Conservation (phyloP, 192 early-diverging fungal genomes). For the Backusella westeae region DNA sequence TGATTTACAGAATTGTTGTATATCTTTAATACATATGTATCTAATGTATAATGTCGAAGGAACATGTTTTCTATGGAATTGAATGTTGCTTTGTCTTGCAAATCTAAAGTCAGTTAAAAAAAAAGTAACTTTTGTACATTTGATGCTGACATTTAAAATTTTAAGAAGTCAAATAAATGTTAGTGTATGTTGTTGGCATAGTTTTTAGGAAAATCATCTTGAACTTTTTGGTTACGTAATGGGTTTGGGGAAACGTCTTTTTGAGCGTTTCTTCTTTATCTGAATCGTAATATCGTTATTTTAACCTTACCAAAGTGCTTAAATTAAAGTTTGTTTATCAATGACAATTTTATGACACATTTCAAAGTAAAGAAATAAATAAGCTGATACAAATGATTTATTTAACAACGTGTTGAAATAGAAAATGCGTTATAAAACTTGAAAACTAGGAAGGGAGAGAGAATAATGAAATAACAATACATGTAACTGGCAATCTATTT, state of each 20-base stretch:
- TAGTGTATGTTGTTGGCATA: too few relatives aligned
- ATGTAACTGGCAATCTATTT: conserved; percentile 13
- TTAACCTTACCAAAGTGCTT: background rate
- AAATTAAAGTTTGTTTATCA: background rate
- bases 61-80: background rate
- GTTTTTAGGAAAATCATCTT: too few relatives aligned
- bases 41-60: too few relatives aligned
- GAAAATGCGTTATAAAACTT: background rate
- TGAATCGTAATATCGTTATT: background rate
- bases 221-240: too few relatives aligned
- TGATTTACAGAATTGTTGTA: background rate
- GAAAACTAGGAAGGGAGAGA: background rate
- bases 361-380: background rate
- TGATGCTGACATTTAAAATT: too few relatives aligned
- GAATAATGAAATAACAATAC: background rate
- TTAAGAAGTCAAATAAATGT: too few relatives aligned
- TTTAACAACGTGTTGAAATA: background rate
- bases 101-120: too few relatives aligned
- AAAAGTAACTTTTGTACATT: too few relatives aligned
- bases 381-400: background rate
- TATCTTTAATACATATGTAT: background rate
- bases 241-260: too few relatives aligned
- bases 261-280: too few relatives aligned
- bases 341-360: background rate
- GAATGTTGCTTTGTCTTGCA: too few relatives aligned